Evolutionary conservation across 2,329 filamentous ascomycete genomes (phyloP).

Genomic region (Ophioceras dolichostomum): DNA sequence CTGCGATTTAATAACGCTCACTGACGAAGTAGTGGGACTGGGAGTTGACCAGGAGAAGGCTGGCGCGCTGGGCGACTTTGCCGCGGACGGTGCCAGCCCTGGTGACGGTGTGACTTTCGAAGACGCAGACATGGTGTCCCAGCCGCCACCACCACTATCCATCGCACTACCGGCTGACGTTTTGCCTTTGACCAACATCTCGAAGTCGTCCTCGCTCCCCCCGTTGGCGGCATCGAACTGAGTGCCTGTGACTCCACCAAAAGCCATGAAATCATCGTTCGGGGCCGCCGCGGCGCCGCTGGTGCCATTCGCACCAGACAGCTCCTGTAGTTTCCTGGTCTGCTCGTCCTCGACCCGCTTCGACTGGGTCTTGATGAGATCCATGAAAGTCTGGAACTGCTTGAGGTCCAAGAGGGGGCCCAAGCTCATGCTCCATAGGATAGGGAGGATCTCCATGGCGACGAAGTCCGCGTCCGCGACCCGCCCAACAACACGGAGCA

Average conservation of each 20-base stretch:
- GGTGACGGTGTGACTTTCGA: constrained; percentile 14
- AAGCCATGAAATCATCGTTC: constrained; percentile 58
- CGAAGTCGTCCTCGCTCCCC: constrained; percentile 63
- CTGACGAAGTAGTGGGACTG: too few species aligned
- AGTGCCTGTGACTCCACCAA: constrained; percentile 53
- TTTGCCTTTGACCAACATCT: constrained; percentile 75
- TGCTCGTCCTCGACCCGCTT: constrained; percentile 79
- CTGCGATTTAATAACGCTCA: too few species aligned
- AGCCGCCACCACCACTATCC: constrained; percentile 1
- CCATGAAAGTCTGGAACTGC: constrained; percentile 86
- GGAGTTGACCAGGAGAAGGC: constrained; percentile 53
- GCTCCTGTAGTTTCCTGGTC: constrained; percentile 73
- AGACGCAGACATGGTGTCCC: constrained; percentile 20
- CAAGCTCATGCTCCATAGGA: constrained; percentile 84
- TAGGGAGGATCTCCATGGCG: constrained; percentile 78
- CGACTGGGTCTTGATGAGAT: constrained; percentile 71
- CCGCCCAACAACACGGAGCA: constrained; percentile 71
- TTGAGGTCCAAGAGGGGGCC: constrained; percentile 78
- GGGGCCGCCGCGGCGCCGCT: constrained; percentile 34
- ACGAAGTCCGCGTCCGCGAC: constrained; percentile 82
- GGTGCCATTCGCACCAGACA: constrained; percentile 42
- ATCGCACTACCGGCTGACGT: constrained; percentile 21
- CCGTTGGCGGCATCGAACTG: constrained; percentile 38
- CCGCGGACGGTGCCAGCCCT: not conserved
- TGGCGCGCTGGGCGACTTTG: constrained; percentile 24